phyloP scores from a whole-genome alignment of 2,329 filamentous ascomycete genomes.

The Cladophialophora exuberans region DNA sequence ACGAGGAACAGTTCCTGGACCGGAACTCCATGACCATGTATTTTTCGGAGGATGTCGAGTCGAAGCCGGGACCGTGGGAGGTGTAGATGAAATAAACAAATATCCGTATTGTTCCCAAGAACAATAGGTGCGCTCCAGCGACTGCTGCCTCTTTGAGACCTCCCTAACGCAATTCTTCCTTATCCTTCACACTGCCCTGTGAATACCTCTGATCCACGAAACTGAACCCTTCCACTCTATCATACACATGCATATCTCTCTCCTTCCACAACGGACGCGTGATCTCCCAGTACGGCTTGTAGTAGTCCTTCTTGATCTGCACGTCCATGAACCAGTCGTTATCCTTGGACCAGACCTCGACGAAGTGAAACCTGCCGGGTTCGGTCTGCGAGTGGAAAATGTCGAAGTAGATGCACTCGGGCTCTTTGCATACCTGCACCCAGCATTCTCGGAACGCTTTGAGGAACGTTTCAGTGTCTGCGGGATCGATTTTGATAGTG shows the following conservation, averaged over 20 bases:
- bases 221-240: not conserved
- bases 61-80: constrained; percentile 16
- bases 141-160: too few relatives aligned
- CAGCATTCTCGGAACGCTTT: too few relatives aligned
- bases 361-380: not conserved
- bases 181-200: not conserved
- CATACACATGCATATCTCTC: not conserved
- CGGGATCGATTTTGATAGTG: too few relatives aligned
- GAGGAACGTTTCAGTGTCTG: too few relatives aligned
- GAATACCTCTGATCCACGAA: not conserved
- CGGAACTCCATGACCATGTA: constrained; percentile 18
- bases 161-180: too few relatives aligned
- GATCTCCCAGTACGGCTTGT: too few relatives aligned
- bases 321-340: not conserved
- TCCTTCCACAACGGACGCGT: too few relatives aligned
- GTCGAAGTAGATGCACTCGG: not conserved
- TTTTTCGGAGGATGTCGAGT: constrained; percentile 17
- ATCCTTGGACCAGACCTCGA: not conserved
- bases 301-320: not conserved
- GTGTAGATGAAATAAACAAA: constrained; percentile 11
- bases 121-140: not conserved
- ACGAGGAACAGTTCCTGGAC: constrained; percentile 20
- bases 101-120: not conserved
- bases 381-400: not conserved
- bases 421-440: too few relatives aligned